Conservation (phyloP, 495 filamentous ascomycete genomes). For the Aspergillus egyptiacus region DNA sequence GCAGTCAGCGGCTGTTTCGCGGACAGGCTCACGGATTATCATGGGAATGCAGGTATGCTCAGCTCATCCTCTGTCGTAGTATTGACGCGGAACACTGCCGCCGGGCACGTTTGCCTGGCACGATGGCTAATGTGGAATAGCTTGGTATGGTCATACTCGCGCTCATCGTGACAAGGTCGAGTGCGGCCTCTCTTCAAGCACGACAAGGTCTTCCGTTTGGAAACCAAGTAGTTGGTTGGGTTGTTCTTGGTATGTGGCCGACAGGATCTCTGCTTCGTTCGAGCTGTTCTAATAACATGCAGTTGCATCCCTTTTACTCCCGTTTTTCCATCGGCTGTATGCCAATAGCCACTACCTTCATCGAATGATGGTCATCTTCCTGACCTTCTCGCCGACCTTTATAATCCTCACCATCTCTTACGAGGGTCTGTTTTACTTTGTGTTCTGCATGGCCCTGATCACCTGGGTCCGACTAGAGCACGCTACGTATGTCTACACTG, state of each 20-base stretch:
- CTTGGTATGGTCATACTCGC: constrained; percentile 79
- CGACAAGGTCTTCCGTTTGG: constrained; percentile 83
- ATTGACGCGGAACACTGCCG: not conserved
- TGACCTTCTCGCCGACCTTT: constrained; percentile 89
- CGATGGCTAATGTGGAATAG: constrained; percentile 22
- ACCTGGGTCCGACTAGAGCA: constrained; percentile 91
- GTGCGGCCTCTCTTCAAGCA: constrained; percentile 73
- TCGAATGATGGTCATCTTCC: constrained; percentile 80
- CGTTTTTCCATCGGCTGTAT: constrained; percentile 72
- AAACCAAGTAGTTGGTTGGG: constrained; percentile 84
- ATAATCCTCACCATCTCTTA: constrained; percentile 97
- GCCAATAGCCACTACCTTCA: constrained; percentile 89
- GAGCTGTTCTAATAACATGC: constrained; percentile 5
- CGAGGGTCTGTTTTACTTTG: constrained; percentile 93
- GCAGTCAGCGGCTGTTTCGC: constrained; percentile 23
- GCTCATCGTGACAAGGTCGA: constrained; percentile 80
- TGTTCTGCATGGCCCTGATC: constrained; percentile 75
- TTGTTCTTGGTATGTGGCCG: constrained; percentile 60
- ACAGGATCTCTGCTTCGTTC: not conserved
- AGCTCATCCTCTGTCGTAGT: not conserved
- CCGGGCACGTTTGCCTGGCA: not conserved
- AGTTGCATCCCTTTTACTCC: constrained; percentile 74
- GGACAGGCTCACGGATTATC: constrained; percentile 46
- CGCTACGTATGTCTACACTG: constrained; percentile 57
- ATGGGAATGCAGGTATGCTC: constrained; percentile 49